Evolutionary conservation across 2,329 filamentous ascomycete species (phyloP), one percentile per base, ranked within the genome.

Genomic region (Claviceps africana): DNA sequence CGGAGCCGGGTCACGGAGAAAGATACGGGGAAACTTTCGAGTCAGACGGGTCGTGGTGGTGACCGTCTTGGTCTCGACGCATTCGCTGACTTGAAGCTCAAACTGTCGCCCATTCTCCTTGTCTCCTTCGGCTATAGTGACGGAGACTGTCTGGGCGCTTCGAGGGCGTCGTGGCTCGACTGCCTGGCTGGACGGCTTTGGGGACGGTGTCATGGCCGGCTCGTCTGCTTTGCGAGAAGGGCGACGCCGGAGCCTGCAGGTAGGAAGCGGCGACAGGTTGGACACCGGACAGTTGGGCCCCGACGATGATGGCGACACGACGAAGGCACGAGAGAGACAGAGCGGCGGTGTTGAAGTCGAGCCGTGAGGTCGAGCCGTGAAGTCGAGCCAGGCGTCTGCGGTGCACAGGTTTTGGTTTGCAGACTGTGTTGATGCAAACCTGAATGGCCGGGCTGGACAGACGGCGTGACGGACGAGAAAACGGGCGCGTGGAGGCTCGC

Each of bases 1-100:
- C 50, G 82, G 79, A 51, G 80, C 79, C 25, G 88, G 85, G 54
- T 86, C 79, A 57, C 81, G 82, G 58, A 95, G 81, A 52, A 87
- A 75, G 53, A 96, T 74, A n/a, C 88, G 88, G 47, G 91, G 90
- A 58, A 93, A 94, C 68, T 68, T 88, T 76, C 66, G 83, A 57
- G 88, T 87, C 1, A 90, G 94, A 0, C 88, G 95, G 0, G 89
- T 96, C 0, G 90, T 96, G 0, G 91, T 96, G 1, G 90, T 95
- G 56, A 95, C 81, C 11, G 79, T 83, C 65, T 80, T 83, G 17
- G 80, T 83, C 67, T 83, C 81, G 61, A 83, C 77, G 58, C 79
- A 83, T 60, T 83, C 79, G 55, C 77, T 77, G 47, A 83, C 70
- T 56, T 79, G 76, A 58, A 83, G 76, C 60, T 79, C 76, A 59